A percentile compares a stretch with the other conserved stretches of the same genome.
phyloP scores from a whole-genome alignment of 176 grass and related monocot species.

The Eremochloa ophiuroides region DNA sequence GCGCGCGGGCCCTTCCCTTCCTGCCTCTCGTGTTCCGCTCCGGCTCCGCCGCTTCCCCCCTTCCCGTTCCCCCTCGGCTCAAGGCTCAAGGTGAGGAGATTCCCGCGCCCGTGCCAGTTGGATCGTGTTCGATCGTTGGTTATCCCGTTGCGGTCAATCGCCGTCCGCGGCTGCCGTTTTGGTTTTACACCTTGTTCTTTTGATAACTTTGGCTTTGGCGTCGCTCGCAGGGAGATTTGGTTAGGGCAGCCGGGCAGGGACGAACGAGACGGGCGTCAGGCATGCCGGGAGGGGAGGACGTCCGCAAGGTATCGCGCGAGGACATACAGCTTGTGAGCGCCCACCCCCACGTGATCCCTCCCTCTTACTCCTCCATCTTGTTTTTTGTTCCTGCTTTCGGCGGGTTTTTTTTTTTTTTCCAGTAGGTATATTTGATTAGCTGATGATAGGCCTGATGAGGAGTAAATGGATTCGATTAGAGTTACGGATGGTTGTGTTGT shows the following conservation, averaged over 20 bases:
- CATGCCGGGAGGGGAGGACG: conserved; percentile 65
- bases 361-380: neutral
- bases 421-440: neutral
- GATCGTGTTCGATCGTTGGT: neutral
- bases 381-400: neutral
- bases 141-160: neutral
- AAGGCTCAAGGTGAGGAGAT: neutral
- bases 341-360: neutral
- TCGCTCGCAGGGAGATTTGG: neutral
- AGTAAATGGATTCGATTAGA: neutral
- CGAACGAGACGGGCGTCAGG: conserved; percentile 9
- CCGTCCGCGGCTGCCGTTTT: neutral
- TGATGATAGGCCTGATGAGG: neutral
- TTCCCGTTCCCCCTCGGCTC: neutral
- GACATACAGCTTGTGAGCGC: conserved; percentile 90
- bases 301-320: conserved; percentile 84
- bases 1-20: neutral
- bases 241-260: conserved; percentile 20
- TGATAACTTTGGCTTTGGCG: neutral
- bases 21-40: neutral
- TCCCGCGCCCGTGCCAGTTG: neutral
- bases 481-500: neutral
- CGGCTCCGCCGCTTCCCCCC: neutral
- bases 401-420: neutral
- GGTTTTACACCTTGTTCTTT: neutral